phyloP scores from a whole-genome alignment of 441 rosid genomes.

The Brassica balearica region DNA sequence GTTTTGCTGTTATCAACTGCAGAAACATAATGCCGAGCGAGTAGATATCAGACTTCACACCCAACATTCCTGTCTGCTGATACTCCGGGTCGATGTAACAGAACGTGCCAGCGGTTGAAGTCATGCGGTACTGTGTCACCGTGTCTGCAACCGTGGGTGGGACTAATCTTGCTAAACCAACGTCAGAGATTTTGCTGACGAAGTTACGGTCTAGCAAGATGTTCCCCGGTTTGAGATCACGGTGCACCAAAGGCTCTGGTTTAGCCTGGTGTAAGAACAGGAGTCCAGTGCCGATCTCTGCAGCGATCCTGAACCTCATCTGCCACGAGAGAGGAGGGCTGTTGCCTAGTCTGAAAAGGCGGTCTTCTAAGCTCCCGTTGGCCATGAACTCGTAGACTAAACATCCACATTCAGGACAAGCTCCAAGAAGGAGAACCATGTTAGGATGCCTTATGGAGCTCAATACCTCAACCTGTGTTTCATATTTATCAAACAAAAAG shows the following conservation, averaged over 20 bases:
- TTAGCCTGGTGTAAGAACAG: constrained; percentile 5
- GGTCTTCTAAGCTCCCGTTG: constrained; percentile 1
- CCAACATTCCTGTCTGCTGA: constrained; percentile 8
- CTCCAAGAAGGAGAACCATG: constrained; percentile 4
- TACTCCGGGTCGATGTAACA: constrained; percentile 5
- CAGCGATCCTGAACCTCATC: constrained; percentile 1
- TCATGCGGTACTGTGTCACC: constrained; percentile 8
- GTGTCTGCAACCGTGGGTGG: constrained; percentile 4
- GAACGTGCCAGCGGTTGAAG: constrained; percentile 5
- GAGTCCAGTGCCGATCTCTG: constrained; percentile 4
- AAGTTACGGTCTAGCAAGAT: constrained; percentile 8
- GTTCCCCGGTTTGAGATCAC: constrained; percentile 9
- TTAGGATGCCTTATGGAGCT: neutral
- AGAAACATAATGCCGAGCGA: constrained; percentile 7
- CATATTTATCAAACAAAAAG: too few species aligned
- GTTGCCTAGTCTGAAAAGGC: neutral
- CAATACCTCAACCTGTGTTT: neutral
- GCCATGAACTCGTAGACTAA: constrained; percentile 12
- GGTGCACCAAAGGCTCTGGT: neutral
- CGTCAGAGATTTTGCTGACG: neutral
- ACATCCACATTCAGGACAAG: constrained; percentile 7
- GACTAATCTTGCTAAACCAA: constrained; percentile 5
- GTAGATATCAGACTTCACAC: constrained; percentile 6
- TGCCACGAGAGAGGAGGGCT: constrained; percentile 8
- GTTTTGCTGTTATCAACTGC: constrained; percentile 8